Evolutionary conservation across 2,329 filamentous ascomycete genomes (phyloP), one percentile per base, ranked within the genome.

Genomic region (Pseudogymnoascus sp.): DNA sequence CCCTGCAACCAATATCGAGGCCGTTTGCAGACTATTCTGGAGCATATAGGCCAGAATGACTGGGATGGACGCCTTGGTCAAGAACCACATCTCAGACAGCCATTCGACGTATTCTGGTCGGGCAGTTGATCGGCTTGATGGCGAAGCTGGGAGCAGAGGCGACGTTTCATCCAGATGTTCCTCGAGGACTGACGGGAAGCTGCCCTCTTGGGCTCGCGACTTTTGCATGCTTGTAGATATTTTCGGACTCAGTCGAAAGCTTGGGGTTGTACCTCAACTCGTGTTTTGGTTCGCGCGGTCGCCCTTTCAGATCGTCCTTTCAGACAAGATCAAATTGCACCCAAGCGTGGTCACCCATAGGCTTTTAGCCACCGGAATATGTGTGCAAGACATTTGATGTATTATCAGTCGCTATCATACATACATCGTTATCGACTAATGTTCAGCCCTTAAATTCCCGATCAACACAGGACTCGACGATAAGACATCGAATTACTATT

Each of bases 41-140:
- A 96, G 79, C 7, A 88, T 88, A 74, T 96, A 96, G 63, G 91
- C 91, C 38, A 96, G 71, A 64, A 95, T 92, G 2, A 95, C 88
- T 0, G 91, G 90, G 0, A 91, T 73, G 0, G 90, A 90, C 25
- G 84, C 84, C 68, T 83, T 86, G 38, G 89, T 74, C 1, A 94
- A 77, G 5, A 90, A 75, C 77, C 83, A 82, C 67, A 90, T 85
- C 72, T 94, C 90, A 25, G 71, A 64, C 3, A 80, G 66, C 77
- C 77, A 81, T 69, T 66, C 39, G 39, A 41, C 15, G 15, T 41
- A 41, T 41, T 41, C 39, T 41, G 39, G 39, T 21, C 39, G 39
- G 8, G 63, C 92, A 89, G 73, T 91, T 91, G 33, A 21, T 21
- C 9, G 15, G 10, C 8, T 41, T 10, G 39, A 41, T 41, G 15